Conservation (phyloP, 2,329 filamentous ascomycete species). For the Botrytis cinerea region DNA sequence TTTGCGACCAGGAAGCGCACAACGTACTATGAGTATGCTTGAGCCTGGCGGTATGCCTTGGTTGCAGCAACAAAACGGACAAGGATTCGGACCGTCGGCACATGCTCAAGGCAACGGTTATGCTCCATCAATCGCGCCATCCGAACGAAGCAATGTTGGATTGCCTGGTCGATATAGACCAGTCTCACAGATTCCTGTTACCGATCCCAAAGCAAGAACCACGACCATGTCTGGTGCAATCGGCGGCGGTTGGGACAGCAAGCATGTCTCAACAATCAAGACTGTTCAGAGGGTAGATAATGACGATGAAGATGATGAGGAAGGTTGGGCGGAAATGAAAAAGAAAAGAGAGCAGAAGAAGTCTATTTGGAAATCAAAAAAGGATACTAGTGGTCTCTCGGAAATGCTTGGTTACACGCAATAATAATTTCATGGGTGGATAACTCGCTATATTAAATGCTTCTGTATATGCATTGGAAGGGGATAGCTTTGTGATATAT, state of each 20-base stretch:
- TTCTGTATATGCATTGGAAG: slow-evolving; percentile 26
- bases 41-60: slow-evolving; percentile 61
- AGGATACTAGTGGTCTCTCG: slow-evolving; percentile 43
- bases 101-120: slow-evolving; percentile 60
- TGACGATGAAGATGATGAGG: slow-evolving; percentile 62
- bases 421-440: slow-evolving; percentile 30
- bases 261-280: slow-evolving; percentile 46
- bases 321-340: slow-evolving; percentile 71
- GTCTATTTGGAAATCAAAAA: slow-evolving; percentile 65
- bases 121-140: slow-evolving; percentile 88
- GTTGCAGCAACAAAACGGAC: slow-evolving; percentile 46
- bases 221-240: slow-evolving; percentile 40
- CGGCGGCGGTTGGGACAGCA: slow-evolving; percentile 36
- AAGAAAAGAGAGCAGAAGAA: slow-evolving; percentile 69
- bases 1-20: slow-evolving; percentile 32
- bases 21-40: slow-evolving; percentile 81
- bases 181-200: slow-evolving; percentile 65
- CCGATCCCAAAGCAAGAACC: slow-evolving; percentile 41
- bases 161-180: slow-evolving; percentile 88
- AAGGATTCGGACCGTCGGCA: slow-evolving; percentile 52
- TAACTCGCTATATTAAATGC: slow-evolving; percentile 18
- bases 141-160: slow-evolving; percentile 91
- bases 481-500: slow-evolving; percentile 24
- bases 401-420: slow-evolving; percentile 39
- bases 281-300: slow-evolving; percentile 46